A percentile compares a stretch with the other conserved stretches of the same genome.
These are phyloP conservation scores for Simplicillium aogashimaense DNA, from an alignment of 2,329 filamentous ascomycete genomes.

Conservation along the genomic window DNA sequence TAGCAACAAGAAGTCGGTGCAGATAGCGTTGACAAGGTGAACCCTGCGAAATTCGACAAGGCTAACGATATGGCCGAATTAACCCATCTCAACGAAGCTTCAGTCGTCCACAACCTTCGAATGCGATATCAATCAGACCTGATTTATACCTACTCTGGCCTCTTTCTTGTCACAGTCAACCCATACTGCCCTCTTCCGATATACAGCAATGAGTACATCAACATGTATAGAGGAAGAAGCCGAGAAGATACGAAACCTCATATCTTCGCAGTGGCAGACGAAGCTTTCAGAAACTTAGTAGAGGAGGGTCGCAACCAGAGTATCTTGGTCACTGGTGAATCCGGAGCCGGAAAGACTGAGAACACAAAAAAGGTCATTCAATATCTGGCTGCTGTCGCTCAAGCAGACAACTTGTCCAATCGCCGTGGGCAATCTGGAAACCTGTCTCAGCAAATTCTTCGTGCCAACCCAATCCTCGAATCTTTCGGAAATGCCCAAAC, in stretches of 20 bases:
- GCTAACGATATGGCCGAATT: conserved; percentile 98
- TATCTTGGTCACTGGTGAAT: conserved; percentile 95
- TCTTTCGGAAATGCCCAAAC: conserved; percentile 98
- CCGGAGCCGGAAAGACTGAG: conserved; percentile 94
- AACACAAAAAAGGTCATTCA: conserved; percentile 99
- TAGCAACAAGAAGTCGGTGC: conserved; percentile 79
- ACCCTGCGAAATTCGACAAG: conserved; percentile 98
- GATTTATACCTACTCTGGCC: conserved; percentile 95
- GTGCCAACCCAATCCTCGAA: conserved; percentile 94
- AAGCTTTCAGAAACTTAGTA: conserved; percentile 90
- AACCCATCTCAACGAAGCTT: conserved; percentile 94
- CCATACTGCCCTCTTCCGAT: conserved; percentile 93
- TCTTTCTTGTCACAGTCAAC: conserved; percentile 95
- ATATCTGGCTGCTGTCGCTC: conserved; percentile 89
- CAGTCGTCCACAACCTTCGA: conserved; percentile 93
- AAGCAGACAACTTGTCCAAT: conserved; percentile 62
- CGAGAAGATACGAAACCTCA: conserved; percentile 94
- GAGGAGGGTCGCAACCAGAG: conserved; percentile 95
- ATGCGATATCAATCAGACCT: conserved; percentile 92
- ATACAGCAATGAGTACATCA: conserved; percentile 92
- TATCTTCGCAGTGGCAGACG: conserved; percentile 95
- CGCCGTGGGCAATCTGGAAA: conserved; percentile 60
- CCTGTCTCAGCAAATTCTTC: conserved; percentile 89
- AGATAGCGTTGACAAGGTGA: conserved; percentile 95
- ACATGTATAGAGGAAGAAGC: conserved; percentile 90